Base-by-base conservation (phyloP, 1,284 basidiomycete species). In the Irpex sp. region DNA sequence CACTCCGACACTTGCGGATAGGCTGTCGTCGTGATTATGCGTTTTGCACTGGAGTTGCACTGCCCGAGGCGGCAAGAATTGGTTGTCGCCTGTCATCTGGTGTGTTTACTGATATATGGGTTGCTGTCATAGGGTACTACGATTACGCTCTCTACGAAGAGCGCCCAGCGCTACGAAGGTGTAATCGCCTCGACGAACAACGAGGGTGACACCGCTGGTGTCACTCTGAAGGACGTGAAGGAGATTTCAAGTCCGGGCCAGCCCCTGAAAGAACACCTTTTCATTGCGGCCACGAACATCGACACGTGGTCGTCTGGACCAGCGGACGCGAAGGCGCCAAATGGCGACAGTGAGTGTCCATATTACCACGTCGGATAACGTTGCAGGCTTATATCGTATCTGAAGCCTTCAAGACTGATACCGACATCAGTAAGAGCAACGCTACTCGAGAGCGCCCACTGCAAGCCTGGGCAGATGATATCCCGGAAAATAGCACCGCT, bases 391-490 rank as follows among this genome's bases (percentile, higher is more conserved):
- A 58, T 57, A 19, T 31, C n/a, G n/a, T 48, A 21, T 47, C 36
- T 65, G 37, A 74, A 92, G 93, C 85, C 44, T 96, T 97, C 83
- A 86, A 91, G 68, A 97, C 94, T 34, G 95, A 97, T 74, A 82
- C 86, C 17, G 95, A 97, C 70, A 97, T 97, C 71, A 88, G 86
- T 68, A 83, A 81, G 68, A 81, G 80, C 60, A 75, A 75, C 17
- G 70, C 68, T n/a, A 74, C 80, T 13, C 85, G 86, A 57, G 91
- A 94, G 71, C 90, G 94, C 61, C 93, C 94, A 70, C 80, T 97
- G 54, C 88, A 94, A 73, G 89, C 91, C 5, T 97, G 95, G 95
- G 65, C 71, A 11, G 68, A 69, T 57, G 70, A 68, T 26, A 62
- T 70, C 17, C 62, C 64, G 4, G 61, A 63, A 62, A 60, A 66